Conservation (phyloP, 257 asterid species). For the Penstemon barbatus region DNA sequence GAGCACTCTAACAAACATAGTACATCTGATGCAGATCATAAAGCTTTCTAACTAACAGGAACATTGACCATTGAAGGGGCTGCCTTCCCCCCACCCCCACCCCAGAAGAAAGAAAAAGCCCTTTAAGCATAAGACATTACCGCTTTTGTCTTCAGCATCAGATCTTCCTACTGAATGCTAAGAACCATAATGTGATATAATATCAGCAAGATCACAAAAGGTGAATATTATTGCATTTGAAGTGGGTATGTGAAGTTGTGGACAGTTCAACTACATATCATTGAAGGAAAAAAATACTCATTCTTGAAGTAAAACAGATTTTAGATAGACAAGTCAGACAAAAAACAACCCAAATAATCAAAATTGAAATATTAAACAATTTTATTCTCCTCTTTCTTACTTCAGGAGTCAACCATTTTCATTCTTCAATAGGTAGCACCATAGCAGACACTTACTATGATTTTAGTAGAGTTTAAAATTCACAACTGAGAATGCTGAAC, state of each 20-base stretch:
- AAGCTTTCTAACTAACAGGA: background rate
- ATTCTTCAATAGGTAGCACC: background rate
- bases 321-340: background rate
- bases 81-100: background rate
- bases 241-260: background rate
- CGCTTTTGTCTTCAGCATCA: background rate
- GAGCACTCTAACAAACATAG: conserved; percentile 7
- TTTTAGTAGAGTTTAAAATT: conserved; percentile 4
- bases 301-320: background rate
- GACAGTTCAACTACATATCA: conserved; percentile 15
- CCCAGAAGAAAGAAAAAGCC: background rate
- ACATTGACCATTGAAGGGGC: background rate
- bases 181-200: conserved; percentile 11
- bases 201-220: conserved; percentile 7
- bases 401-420: background rate
- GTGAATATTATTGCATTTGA: conserved; percentile 2
- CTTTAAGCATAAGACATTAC: background rate
- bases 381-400: background rate
- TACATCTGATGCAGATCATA: background rate
- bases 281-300: background rate
- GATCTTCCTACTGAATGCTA: background rate
- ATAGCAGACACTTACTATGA: conserved; percentile 3
- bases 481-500: conserved; percentile 13
- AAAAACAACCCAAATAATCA: conserved; percentile 4
- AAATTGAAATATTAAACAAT: background rate